Percentiles rank a stretch among this genome's conserved stretches.
Conservation (phyloP, 1,139 yeast genomes). For the Pneumocystis murina region DNA sequence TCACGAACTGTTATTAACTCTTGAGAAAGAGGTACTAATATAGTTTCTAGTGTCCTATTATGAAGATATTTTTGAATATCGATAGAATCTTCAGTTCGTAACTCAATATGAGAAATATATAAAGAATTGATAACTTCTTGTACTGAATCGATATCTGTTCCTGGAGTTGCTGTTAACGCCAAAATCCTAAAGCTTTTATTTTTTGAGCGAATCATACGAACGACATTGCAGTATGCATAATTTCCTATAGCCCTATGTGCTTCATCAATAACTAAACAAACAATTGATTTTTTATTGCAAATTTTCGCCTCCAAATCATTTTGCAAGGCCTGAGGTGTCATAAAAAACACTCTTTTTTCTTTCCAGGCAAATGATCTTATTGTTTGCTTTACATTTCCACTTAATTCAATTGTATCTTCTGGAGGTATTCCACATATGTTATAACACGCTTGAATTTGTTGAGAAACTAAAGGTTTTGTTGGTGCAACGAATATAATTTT, state of each 20-base stretch:
- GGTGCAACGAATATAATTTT: slow-evolving; percentile 94
- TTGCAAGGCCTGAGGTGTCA: slow-evolving; percentile 94
- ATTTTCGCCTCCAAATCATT: slow-evolving; percentile 68
- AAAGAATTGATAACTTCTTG: slow-evolving; percentile 69
- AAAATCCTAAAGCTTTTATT: slow-evolving; percentile 56
- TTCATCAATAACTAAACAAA: slow-evolving; percentile 76
- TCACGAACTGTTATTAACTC: slow-evolving; percentile 41
- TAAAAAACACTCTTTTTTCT: slow-evolving; percentile 63
- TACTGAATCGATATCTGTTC: slow-evolving; percentile 64
- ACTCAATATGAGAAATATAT: slow-evolving; percentile 60
- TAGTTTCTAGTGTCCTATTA: slow-evolving; percentile 44
- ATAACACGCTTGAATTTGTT: slow-evolving; percentile 86
- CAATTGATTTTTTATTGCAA: slow-evolving; percentile 58
- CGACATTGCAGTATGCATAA: slow-evolving; percentile 76
- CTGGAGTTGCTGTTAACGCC: slow-evolving; percentile 90
- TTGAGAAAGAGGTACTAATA: slow-evolving; percentile 38
- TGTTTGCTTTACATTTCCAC: slow-evolving; percentile 42
- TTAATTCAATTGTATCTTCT: slow-evolving; percentile 59
- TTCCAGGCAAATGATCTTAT: slow-evolving; percentile 60
- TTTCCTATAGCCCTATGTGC: slow-evolving; percentile 90
- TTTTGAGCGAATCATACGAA: slow-evolving; percentile 46
- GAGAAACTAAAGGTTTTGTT: slow-evolving; percentile 92
- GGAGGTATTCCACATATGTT: slow-evolving; percentile 75
- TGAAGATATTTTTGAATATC: slow-evolving; percentile 75
- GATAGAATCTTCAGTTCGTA: slow-evolving; percentile 68